These are phyloP conservation scores for Pseudovirgaria hyperparasitica DNA, from an alignment of 2,329 filamentous ascomycete species.

Conservation along the genomic window DNA sequence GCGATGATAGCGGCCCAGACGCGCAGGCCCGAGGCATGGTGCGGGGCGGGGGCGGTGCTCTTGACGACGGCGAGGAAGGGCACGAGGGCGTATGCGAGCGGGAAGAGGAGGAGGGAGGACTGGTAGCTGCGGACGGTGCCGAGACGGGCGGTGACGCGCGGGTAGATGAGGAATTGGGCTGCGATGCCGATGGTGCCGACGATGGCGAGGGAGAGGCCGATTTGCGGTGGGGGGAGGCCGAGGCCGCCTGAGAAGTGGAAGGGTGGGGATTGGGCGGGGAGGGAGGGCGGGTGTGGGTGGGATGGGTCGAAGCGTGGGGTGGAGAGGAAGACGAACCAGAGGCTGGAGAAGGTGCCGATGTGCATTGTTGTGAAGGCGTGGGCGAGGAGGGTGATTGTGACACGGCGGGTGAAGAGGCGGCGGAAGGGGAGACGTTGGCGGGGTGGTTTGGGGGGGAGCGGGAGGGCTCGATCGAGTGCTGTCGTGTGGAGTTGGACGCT, in stretches of 20 bases:
- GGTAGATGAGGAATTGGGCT: slow-evolving; percentile 34
- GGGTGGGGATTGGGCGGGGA: slow-evolving; percentile 24
- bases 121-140: slow-evolving; percentile 30
- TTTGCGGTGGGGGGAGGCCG: slow-evolving; percentile 32
- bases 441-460: slow-evolving; percentile 6
- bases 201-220: slow-evolving; percentile 35
- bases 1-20: slow-evolving; percentile 31
- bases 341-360: slow-evolving; percentile 35
- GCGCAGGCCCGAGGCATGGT: slow-evolving; percentile 24
- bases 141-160: slow-evolving; percentile 25
- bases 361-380: slow-evolving; percentile 35
- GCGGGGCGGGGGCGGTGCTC: slow-evolving; percentile 24
- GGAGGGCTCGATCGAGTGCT: slow-evolving; percentile 3
- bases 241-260: slow-evolving; percentile 37
- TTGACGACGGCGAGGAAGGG: slow-evolving; percentile 32
- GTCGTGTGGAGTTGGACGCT: slow-evolving; percentile 7
- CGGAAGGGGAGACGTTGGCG: slow-evolving; percentile 29
- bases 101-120: slow-evolving; percentile 30
- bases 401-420: slow-evolving; percentile 34
- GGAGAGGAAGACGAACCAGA: slow-evolving; percentile 38
- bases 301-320: slow-evolving; percentile 28
- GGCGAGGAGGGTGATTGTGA: slow-evolving; percentile 29
- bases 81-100: slow-evolving; percentile 29
- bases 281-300: slow-evolving; percentile 18
- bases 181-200: slow-evolving; percentile 34